These are phyloP conservation scores for Russula ochroleuca DNA, from an alignment of 768 basidiomycete species.

Conservation along the genomic window DNA sequence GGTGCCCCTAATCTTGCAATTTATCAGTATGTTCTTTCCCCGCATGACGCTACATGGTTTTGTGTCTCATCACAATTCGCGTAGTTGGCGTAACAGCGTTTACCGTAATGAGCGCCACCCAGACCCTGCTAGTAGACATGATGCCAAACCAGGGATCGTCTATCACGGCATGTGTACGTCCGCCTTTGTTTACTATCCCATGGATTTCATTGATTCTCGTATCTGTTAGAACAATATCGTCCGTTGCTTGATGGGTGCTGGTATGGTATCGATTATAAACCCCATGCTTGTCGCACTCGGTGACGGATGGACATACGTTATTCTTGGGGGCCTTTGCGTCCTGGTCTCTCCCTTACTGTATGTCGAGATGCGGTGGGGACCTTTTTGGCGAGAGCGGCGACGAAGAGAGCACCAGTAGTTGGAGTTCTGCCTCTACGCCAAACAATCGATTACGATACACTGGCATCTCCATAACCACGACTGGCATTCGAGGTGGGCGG, in stretches of 20 bases:
- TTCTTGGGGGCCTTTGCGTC: constrained; percentile 49
- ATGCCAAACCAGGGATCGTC: constrained; percentile 59
- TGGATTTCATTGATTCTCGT: background rate
- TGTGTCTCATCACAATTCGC: background rate
- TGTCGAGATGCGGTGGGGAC: constrained; percentile 50
- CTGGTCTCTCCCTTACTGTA: constrained; percentile 48
- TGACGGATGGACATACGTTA: constrained; percentile 64
- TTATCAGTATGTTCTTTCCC: constrained; percentile 33
- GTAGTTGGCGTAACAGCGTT: constrained; percentile 50
- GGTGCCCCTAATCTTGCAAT: constrained; percentile 49
- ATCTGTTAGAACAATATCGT: constrained; percentile 60
- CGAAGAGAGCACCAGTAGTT: background rate
- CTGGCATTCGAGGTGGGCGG: too few species aligned
- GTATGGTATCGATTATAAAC: constrained; percentile 58
- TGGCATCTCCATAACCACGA: too few species aligned
- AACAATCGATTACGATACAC: too few species aligned
- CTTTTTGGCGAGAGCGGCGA: constrained; percentile 44
- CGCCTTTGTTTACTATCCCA: background rate
- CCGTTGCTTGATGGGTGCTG: constrained; percentile 59
- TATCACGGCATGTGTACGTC: constrained; percentile 65
- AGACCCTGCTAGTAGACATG: constrained; percentile 65
- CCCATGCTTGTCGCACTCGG: constrained; percentile 56
- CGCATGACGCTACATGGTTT: constrained; percentile 7
- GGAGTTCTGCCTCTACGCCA: too few species aligned
- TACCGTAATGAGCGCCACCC: constrained; percentile 50